These are phyloP conservation scores for Aspergillus thermomutatus DNA, from an alignment of 2,329 filamentous ascomycete genomes.

Conservation along the genomic window DNA sequence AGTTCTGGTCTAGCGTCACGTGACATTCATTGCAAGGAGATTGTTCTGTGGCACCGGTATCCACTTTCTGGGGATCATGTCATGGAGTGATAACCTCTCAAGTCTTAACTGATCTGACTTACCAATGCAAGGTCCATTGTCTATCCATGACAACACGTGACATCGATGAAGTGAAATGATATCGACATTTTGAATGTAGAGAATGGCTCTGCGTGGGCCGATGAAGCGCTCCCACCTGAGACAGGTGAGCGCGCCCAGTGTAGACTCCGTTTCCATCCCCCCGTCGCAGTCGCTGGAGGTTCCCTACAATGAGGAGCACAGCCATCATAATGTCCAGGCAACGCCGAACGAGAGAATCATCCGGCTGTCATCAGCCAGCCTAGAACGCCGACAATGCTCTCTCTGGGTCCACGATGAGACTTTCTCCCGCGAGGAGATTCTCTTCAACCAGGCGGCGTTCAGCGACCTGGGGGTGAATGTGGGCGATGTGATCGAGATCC, in stretches of 20 bases:
- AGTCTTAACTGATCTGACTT: not conserved
- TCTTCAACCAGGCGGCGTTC: slow-evolving; percentile 72
- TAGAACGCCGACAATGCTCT: slow-evolving; percentile 40
- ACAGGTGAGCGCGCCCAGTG: slow-evolving; percentile 40
- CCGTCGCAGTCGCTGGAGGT: slow-evolving; percentile 24
- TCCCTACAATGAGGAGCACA: slow-evolving; percentile 22
- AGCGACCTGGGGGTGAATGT: slow-evolving; percentile 59
- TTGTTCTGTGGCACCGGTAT: not conserved
- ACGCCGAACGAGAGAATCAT: slow-evolving; percentile 25
- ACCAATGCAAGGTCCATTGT: not conserved
- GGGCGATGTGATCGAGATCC: slow-evolving; percentile 70
- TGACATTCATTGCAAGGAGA: not conserved
- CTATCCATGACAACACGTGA: not conserved
- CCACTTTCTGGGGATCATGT: not conserved
- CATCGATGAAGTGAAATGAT: slow-evolving; percentile 17
- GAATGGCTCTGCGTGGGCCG: slow-evolving; percentile 39
- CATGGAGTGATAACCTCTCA: not conserved
- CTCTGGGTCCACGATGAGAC: slow-evolving; percentile 67
- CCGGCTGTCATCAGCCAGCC: slow-evolving; percentile 24
- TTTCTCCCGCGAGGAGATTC: slow-evolving; percentile 72
- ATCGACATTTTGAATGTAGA: slow-evolving; percentile 9
- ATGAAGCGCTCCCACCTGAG: slow-evolving; percentile 39
- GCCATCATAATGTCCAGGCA: slow-evolving; percentile 13
- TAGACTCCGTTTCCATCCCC: slow-evolving; percentile 33
- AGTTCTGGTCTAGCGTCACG: not conserved